Evolutionary conservation across 305 asterid species (phyloP).

Genomic region (Solanum hybrid): DNA sequence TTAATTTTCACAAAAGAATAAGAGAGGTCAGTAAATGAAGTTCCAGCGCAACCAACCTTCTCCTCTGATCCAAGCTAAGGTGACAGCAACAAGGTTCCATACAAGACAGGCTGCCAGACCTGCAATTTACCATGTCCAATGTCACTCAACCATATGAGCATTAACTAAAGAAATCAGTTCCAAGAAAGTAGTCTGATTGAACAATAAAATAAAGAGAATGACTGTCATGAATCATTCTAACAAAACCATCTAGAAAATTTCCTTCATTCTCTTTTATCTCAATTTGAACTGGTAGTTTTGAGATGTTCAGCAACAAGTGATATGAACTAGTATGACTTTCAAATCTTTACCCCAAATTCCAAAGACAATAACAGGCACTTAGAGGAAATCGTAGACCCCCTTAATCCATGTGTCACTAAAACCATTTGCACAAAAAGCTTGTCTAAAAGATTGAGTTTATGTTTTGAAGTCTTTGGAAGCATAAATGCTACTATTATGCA

Average conservation of each 20-base stretch:
- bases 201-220: neutral
- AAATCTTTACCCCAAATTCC: neutral
- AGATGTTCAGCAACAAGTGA: neutral
- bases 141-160: slow-evolving; percentile 3
- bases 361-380: neutral
- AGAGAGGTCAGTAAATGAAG: neutral
- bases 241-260: neutral
- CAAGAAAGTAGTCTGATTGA: neutral
- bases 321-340: neutral
- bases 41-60: slow-evolving; percentile 75
- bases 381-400: neutral
- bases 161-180: neutral
- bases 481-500: neutral
- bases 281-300: neutral
- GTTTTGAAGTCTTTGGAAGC: neutral
- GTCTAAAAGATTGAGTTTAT: neutral
- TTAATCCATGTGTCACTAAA: neutral
- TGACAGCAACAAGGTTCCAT: slow-evolving; percentile 71
- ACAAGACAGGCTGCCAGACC: slow-evolving; percentile 65
- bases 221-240: neutral
- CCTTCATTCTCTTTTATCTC: neutral
- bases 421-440: neutral
- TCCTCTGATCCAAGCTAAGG: slow-evolving; percentile 76
- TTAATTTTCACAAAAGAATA: neutral
- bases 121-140: slow-evolving; percentile 27